phyloP scores from a whole-genome alignment of 352 stramenopile species.

The Thalassiosira livingstoniorum region DNA sequence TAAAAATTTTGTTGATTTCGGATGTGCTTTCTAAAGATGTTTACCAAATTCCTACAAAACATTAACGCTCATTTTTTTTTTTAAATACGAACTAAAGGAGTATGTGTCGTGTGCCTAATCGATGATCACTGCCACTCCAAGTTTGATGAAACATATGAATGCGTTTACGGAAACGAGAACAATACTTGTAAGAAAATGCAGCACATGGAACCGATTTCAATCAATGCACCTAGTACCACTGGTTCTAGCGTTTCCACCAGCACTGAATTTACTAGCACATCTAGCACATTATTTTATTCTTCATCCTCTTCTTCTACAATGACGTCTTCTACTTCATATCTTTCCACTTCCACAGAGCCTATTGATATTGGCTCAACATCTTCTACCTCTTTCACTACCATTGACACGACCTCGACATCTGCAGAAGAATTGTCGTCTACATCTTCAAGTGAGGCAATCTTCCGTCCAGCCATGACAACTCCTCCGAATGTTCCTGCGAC shows the following conservation, averaged over 20 bases:
- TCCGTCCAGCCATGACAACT: no score
- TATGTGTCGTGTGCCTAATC: constrained; percentile 1
- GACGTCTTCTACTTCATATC: not conserved
- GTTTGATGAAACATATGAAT: not conserved
- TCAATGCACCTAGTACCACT: not conserved
- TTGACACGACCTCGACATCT: no score
- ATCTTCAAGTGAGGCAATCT: no score
- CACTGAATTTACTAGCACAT: not conserved
- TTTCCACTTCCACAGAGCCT: not conserved
- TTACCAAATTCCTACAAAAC: not conserved
- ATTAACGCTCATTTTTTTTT: not conserved
- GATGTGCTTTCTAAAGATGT: not conserved
- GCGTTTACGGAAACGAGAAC: not conserved
- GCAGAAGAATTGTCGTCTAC: no score
- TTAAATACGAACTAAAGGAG: not conserved
- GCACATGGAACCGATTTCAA: constrained; percentile 1
- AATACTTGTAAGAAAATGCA: constrained; percentile 7
- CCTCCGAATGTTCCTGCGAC: no score
- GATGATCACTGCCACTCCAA: not conserved
- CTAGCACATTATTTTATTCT: not conserved
- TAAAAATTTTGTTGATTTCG: no score
- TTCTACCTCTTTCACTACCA: no score
- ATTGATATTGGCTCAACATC: no score
- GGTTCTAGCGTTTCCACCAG: not conserved
- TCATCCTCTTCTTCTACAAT: not conserved